These are phyloP conservation scores for Flueggea neowawraea DNA, from an alignment of 441 rosid species.

Conservation along the genomic window DNA sequence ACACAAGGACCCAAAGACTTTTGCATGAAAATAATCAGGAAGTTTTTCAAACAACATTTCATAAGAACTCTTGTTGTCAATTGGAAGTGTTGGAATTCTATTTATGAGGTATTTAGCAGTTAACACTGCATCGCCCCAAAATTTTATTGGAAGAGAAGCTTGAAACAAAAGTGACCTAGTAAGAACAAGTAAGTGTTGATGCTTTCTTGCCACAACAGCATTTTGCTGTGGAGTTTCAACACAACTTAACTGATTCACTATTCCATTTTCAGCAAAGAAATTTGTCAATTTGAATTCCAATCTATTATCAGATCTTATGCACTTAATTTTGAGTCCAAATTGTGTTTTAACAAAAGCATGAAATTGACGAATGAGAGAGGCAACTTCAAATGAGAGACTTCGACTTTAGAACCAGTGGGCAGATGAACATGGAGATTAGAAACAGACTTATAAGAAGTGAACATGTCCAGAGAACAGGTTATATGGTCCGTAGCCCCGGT, in stretches of 20 bases:
- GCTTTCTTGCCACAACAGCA: neutral
- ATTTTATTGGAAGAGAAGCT: neutral
- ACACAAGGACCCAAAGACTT: neutral
- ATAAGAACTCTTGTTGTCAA: neutral
- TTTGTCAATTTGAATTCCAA: neutral
- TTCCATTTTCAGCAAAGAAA: neutral
- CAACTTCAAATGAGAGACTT: neutral
- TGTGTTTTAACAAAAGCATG: neutral
- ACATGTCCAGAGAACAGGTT: neutral
- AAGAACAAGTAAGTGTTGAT: neutral
- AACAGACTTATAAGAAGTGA: neutral
- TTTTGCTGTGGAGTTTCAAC: conserved; percentile 4
- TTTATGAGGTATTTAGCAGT: neutral
- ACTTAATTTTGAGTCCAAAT: neutral
- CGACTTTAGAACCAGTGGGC: neutral
- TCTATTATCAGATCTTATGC: neutral
- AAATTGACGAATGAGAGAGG: neutral
- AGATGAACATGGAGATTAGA: neutral
- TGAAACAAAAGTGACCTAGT: neutral
- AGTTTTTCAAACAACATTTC: neutral
- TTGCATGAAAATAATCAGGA: neutral
- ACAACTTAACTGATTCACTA: neutral
- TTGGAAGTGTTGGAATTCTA: neutral
- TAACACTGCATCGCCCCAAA: neutral
- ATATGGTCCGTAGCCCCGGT: neutral